These are phyloP conservation scores for Endocladia muricata DNA, from an alignment of 31 red algal genomes.

Conservation along the genomic window DNA sequence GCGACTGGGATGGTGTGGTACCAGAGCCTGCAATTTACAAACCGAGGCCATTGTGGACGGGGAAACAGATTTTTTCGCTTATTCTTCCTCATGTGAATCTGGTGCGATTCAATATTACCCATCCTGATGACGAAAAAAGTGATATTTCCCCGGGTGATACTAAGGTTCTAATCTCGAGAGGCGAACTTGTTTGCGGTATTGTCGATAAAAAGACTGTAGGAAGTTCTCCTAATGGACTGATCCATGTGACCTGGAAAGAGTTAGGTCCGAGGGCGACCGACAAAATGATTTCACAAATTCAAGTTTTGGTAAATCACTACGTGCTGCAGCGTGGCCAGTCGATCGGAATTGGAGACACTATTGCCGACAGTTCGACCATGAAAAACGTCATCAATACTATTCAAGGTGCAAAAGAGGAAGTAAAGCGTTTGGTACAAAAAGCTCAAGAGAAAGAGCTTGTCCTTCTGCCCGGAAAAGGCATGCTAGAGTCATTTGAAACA, in stretches of 20 bases:
- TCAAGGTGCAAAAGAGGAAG: constrained; percentile 79
- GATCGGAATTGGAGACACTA: constrained; percentile 97
- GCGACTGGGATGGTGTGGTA: constrained; percentile 81
- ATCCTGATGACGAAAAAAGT: constrained; percentile 77
- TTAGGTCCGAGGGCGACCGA: constrained; percentile 71
- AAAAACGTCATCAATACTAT: constrained; percentile 83
- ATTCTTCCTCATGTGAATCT: constrained; percentile 90
- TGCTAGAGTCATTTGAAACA: constrained; percentile 99
- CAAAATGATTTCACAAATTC: constrained; percentile 83
- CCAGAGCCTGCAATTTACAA: constrained; percentile 91
- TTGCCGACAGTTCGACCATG: constrained; percentile 89
- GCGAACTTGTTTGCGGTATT: constrained; percentile 87
- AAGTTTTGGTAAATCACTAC: constrained; percentile 88
- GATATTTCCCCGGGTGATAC: constrained; percentile 89
- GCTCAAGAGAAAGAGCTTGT: constrained; percentile 86
- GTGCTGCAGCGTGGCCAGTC: constrained; percentile 87
- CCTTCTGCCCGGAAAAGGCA: constrained; percentile 83
- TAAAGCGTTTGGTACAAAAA: constrained; percentile 71
- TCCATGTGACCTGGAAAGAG: constrained; percentile 97
- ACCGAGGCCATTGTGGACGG: constrained; percentile 95
- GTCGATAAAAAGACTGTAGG: constrained; percentile 99
- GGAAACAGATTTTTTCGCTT: constrained; percentile 97
- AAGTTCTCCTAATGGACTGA: constrained; percentile 73
- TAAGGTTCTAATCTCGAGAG: constrained; percentile 77
- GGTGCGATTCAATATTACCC: constrained; percentile 76